Conservation (phyloP, 2,329 filamentous ascomycete genomes). For the Colletotrichum shisoi region DNA sequence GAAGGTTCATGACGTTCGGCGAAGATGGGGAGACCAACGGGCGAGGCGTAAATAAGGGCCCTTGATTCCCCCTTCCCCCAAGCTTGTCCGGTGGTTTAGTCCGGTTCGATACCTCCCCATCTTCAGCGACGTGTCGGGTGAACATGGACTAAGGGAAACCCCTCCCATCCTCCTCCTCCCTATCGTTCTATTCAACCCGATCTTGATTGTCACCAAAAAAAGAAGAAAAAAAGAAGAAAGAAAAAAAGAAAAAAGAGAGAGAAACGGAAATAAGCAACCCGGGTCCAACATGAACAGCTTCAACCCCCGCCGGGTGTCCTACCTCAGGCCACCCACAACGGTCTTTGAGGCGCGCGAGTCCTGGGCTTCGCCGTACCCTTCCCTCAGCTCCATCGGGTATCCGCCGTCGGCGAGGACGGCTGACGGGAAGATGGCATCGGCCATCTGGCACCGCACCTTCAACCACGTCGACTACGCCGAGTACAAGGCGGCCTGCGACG, state of each 20-base stretch:
- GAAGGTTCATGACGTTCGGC: slow-evolving; percentile 25
- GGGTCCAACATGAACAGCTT: slow-evolving; percentile 34
- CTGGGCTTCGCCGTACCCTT: slow-evolving; percentile 29
- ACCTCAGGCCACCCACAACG: slow-evolving; percentile 24
- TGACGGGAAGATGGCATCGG: slow-evolving; percentile 29
- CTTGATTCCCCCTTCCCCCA: not conserved
- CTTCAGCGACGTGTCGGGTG: not conserved
- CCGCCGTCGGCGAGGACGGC: slow-evolving; percentile 19
- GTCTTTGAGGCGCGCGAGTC: slow-evolving; percentile 9
- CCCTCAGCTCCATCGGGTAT: slow-evolving; percentile 34
- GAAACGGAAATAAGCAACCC: not conserved
- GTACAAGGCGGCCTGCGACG: slow-evolving; percentile 35
- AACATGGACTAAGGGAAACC: slow-evolving; percentile 20
- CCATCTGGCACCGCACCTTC: slow-evolving; percentile 32
- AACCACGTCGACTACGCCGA: slow-evolving; percentile 36
- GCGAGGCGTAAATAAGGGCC: slow-evolving; percentile 34
- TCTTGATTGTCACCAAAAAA: no score
- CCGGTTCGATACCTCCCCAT: not conserved
- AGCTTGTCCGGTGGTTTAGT: not conserved
- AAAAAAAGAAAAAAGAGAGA: no score
- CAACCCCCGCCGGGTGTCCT: slow-evolving; percentile 38
- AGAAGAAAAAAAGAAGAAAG: no score
- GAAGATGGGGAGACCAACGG: not conserved
- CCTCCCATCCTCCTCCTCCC: not conserved
- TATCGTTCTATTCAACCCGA: not conserved